phyloP scores from a whole-genome alignment of 768 basidiomycete species.

The Tylopilus sp. region DNA sequence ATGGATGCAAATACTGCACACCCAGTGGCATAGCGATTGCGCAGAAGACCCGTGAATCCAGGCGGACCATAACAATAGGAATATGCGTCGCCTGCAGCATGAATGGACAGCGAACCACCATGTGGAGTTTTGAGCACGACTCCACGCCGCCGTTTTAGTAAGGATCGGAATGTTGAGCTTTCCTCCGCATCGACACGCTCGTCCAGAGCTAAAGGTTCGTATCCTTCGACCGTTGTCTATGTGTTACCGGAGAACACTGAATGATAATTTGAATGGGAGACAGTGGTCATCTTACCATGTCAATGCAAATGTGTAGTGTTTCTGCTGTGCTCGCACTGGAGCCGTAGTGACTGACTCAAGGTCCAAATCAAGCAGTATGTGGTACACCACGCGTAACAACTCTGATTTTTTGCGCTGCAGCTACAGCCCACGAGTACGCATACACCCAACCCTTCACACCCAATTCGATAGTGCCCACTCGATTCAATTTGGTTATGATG shows the following conservation, averaged over 20 bases:
- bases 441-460: neutral
- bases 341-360: no score
- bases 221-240: slow-evolving; percentile 10
- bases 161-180: slow-evolving; percentile 9
- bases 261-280: neutral
- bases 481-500: slow-evolving; percentile 40
- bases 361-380: neutral
- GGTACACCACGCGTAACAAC: no score
- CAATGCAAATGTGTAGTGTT: neutral
- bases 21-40: slow-evolving; percentile 60
- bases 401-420: neutral
- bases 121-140: slow-evolving; percentile 21
- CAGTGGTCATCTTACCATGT: neutral
- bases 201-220: slow-evolving; percentile 15
- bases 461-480: no score
- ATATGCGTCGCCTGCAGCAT: slow-evolving; percentile 36
- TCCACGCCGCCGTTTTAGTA: slow-evolving; percentile 19
- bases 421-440: neutral
- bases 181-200: slow-evolving; percentile 13
- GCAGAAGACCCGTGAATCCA: slow-evolving; percentile 60
- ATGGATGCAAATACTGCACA: slow-evolving; percentile 76
- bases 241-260: neutral
- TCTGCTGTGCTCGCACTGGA: neutral
- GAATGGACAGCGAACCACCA: slow-evolving; percentile 26
- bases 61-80: slow-evolving; percentile 70